These are phyloP conservation scores for Arabidopsis arenosa DNA, from an alignment of 345 rosid species.

Conservation along the genomic window DNA sequence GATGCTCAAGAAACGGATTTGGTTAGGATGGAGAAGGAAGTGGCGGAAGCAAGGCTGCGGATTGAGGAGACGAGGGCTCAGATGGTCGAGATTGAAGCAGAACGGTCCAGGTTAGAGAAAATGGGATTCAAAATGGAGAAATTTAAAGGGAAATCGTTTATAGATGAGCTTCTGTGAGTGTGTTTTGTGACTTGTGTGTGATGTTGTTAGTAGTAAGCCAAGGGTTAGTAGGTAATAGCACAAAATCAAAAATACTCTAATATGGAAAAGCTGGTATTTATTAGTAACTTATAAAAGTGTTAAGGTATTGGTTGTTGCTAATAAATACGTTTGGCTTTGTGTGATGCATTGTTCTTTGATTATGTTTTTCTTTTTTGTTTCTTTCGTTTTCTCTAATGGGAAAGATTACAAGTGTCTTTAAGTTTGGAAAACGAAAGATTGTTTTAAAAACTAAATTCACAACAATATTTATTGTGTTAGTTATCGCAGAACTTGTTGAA, in stretches of 20 bases:
- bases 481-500: conserved; percentile 1
- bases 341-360: not conserved
- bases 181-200: not conserved
- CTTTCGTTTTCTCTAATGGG: conserved; percentile 2
- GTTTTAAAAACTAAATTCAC: not conserved
- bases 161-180: conserved; percentile 60
- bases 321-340: conserved; percentile 24
- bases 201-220: conserved; percentile 33
- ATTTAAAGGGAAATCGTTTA: conserved; percentile 54
- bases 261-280: conserved; percentile 6
- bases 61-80: conserved; percentile 48
- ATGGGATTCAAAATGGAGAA: conserved; percentile 54
- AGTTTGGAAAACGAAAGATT: conserved; percentile 11
- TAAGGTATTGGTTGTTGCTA: conserved; percentile 31
- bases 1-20: conserved; percentile 53
- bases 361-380: not conserved
- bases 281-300: conserved; percentile 18
- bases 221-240: conserved; percentile 2
- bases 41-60: conserved; percentile 44
- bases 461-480: not conserved
- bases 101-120: conserved; percentile 49
- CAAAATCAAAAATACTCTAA: conserved; percentile 12
- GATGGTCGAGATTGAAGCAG: conserved; percentile 55
- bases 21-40: conserved; percentile 56
- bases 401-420: not conserved